Evolutionary conservation across 2,329 filamentous ascomycete species (phyloP).

Genomic region (Neofusicoccum umdonicola): DNA sequence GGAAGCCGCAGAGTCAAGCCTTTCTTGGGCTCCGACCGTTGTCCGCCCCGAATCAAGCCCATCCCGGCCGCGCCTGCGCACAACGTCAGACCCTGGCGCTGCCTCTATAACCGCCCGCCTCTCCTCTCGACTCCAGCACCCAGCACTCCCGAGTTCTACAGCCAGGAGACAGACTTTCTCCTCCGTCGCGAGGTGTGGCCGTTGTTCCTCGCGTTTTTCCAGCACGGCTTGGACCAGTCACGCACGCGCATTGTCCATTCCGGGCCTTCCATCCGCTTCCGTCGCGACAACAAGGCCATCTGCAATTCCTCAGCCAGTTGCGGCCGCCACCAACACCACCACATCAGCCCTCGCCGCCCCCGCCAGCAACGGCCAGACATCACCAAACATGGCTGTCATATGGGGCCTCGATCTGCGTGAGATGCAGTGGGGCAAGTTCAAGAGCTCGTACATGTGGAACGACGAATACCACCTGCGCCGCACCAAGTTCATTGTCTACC

Average conservation of each 20-base stretch:
- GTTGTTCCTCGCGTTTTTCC: background rate
- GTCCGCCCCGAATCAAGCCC: background rate
- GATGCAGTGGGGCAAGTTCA: constrained; percentile 60
- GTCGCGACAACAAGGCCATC: background rate
- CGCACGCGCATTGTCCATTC: background rate
- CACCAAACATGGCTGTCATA: constrained; percentile 45
- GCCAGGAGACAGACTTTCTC: too few relatives aligned
- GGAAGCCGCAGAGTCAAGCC: background rate
- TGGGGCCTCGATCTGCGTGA: constrained; percentile 58
- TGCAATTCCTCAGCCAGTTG: background rate
- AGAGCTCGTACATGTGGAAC: constrained; percentile 58
- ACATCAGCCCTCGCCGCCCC: background rate
- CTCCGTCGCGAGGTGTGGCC: background rate
- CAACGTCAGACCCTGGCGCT: background rate
- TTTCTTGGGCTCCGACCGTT: background rate
- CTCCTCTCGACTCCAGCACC: background rate
- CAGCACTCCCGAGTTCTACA: too few relatives aligned
- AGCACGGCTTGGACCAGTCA: background rate
- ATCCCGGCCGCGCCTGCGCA: background rate
- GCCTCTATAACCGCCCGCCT: background rate
- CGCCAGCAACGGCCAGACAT: background rate
- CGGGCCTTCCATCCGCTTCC: background rate
- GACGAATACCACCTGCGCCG: constrained; percentile 54
- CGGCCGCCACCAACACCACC: background rate
- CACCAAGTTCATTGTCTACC: constrained; percentile 60